phyloP scores from a whole-genome alignment of 2,329 filamentous ascomycete genomes.

The Ascochyta fabae region DNA sequence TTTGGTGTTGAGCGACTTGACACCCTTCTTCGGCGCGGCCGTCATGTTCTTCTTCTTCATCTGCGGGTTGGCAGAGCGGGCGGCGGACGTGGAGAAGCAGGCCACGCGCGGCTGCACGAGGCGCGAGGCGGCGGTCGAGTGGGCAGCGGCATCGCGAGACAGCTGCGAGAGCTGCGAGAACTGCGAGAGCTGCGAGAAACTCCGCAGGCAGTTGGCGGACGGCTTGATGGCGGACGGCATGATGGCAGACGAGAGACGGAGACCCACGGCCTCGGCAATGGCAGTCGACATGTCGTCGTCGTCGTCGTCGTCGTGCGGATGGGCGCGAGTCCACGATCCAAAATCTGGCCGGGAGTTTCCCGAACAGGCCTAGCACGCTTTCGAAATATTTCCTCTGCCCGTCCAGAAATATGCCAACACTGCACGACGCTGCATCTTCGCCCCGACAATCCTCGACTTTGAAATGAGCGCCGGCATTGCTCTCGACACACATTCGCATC shows the following conservation, averaged over 20 bases:
- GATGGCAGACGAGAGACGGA: slow-evolving; percentile 22
- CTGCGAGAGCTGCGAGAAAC: slow-evolving; percentile 34
- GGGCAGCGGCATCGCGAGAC: slow-evolving; percentile 35
- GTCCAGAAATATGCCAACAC: slow-evolving; percentile 1
- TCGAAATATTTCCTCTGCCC: slow-evolving; percentile 28
- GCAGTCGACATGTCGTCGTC: slow-evolving; percentile 28
- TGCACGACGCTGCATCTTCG: slow-evolving; percentile 5
- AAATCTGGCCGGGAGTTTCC: slow-evolving; percentile 28
- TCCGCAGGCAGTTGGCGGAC: slow-evolving; percentile 37
- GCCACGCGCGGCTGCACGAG: slow-evolving; percentile 34
- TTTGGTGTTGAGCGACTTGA: slow-evolving; percentile 52
- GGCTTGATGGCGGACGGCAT: slow-evolving; percentile 38
- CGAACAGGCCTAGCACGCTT: slow-evolving; percentile 6
- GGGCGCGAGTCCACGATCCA: slow-evolving; percentile 13
- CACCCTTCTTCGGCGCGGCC: slow-evolving; percentile 44
- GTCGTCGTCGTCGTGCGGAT: slow-evolving; percentile 12
- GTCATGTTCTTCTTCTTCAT: slow-evolving; percentile 37
- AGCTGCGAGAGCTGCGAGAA: no score
- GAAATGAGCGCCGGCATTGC: slow-evolving; percentile 43
- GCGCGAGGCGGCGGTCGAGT: slow-evolving; percentile 33
- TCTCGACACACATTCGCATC: slow-evolving; percentile 33
- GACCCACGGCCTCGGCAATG: slow-evolving; percentile 37
- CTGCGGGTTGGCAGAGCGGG: slow-evolving; percentile 33
- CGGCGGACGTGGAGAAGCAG: slow-evolving; percentile 46
- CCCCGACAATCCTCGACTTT: slow-evolving; percentile 16